Conservation (phyloP, 2,329 filamentous ascomycete species). For the Gnomoniopsis sp. region DNA sequence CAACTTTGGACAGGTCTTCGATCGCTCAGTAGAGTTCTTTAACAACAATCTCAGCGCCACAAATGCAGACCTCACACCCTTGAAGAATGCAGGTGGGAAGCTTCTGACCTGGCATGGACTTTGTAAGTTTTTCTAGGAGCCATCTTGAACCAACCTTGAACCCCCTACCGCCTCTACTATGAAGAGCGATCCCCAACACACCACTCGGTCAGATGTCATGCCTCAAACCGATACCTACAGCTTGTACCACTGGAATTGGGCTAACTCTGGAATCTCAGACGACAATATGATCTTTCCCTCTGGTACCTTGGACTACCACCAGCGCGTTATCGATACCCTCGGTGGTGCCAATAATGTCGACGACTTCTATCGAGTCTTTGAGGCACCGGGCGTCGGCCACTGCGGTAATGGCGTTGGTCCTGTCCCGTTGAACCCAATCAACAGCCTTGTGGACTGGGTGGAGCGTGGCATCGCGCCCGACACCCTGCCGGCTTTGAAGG, state of each 20-base stretch:
- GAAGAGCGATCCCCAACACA: too few relatives aligned
- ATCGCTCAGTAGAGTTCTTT: constrained; percentile 2
- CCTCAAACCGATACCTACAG: too few relatives aligned
- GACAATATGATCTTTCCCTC: not conserved
- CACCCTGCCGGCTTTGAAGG: not conserved
- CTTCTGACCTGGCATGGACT: constrained; percentile 13
- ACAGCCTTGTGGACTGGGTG: not conserved
- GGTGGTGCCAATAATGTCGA: constrained; percentile 14
- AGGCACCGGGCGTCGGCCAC: constrained; percentile 29
- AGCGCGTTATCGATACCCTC: not conserved
- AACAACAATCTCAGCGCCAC: constrained; percentile 14
- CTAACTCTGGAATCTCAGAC: not conserved
- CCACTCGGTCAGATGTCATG: too few relatives aligned
- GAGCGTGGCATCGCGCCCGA: not conserved
- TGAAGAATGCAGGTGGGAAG: constrained; percentile 20
- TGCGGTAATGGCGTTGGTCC: constrained; percentile 27
- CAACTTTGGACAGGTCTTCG: not conserved
- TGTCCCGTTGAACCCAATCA: constrained; percentile 16
- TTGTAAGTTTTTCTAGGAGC: not conserved
- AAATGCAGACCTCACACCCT: constrained; percentile 20
- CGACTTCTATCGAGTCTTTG: constrained; percentile 30
- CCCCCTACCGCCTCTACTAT: not conserved
- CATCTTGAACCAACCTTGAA: not conserved
- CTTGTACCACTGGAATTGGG: too few relatives aligned
- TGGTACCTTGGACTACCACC: not conserved